Conservation (phyloP, 495 filamentous ascomycete genomes). For the Symbiotaphrina buchneri region DNA sequence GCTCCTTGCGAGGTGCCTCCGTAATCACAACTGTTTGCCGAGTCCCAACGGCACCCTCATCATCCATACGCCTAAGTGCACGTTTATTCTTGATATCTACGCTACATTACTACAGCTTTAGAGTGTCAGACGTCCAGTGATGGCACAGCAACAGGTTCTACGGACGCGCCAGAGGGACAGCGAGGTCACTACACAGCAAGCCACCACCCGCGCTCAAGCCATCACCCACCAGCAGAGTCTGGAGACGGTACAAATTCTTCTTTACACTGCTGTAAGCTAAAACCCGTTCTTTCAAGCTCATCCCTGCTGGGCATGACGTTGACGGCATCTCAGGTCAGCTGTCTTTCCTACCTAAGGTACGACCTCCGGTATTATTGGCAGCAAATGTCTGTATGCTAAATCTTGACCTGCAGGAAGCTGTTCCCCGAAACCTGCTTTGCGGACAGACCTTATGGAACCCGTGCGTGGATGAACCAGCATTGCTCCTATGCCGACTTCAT, state of each 20-base stretch:
- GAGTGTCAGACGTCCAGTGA: too few species aligned
- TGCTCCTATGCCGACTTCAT: constrained; percentile 7
- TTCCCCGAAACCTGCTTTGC: constrained; percentile 13
- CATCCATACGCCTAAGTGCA: too few species aligned
- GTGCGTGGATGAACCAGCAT: constrained; percentile 3
- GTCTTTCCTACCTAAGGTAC: constrained; percentile 7
- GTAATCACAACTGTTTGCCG: too few species aligned
- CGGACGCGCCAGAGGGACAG: too few species aligned
- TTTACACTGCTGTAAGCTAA: constrained; percentile 10
- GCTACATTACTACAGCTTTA: too few species aligned
- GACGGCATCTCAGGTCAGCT: constrained; percentile 7
- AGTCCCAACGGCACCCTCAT: too few species aligned
- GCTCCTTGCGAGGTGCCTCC: too few species aligned
- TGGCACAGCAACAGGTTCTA: too few species aligned
- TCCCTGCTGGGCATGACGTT: too few species aligned
- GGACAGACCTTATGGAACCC: constrained; percentile 9
- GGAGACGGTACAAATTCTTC: constrained; percentile 11
- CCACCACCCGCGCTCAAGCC: constrained; percentile 6
- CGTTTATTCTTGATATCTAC: too few species aligned
- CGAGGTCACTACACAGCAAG: background rate
- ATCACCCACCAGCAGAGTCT: constrained; percentile 13
- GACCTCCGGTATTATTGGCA: background rate
- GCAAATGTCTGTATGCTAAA: background rate
- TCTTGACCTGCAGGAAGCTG: constrained; percentile 7
- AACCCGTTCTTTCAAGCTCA: constrained; percentile 1